Evolutionary conservation across 805 yeast species (phyloP).

Genomic region (Nakazawaea peltata): DNA sequence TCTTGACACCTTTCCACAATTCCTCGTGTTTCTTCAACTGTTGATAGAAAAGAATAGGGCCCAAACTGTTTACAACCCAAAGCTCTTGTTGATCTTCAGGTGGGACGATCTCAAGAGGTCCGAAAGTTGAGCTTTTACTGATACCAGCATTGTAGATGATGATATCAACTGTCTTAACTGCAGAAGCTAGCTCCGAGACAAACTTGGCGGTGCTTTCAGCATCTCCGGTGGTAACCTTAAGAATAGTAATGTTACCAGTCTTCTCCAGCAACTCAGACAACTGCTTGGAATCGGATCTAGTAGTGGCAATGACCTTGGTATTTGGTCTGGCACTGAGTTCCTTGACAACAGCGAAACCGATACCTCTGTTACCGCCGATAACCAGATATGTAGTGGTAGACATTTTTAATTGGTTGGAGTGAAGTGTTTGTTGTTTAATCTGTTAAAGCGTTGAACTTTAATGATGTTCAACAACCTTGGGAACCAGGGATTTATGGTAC

Average conservation of each 20-base stretch:
- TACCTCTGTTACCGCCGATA: constrained; percentile 21
- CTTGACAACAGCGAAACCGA: constrained; percentile 17
- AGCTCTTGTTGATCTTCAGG: constrained; percentile 10
- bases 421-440: no score
- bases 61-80: constrained; percentile 16
- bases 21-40: constrained; percentile 16
- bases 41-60: constrained; percentile 17
- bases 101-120: neutral
- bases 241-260: constrained; percentile 15
- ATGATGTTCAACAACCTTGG: no score
- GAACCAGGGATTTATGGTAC: no score
- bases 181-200: constrained; percentile 10
- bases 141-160: constrained; percentile 21
- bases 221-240: constrained; percentile 16
- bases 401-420: neutral
- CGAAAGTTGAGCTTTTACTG: constrained; percentile 1
- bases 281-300: constrained; percentile 10
- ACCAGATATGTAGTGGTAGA: constrained; percentile 13
- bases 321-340: constrained; percentile 4
- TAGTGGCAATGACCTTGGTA: constrained; percentile 8
- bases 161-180: constrained; percentile 17
- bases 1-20: constrained; percentile 12
- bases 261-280: neutral
- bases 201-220: constrained; percentile 14
- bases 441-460: no score